Conservation (phyloP, 2,329 filamentous ascomycete genomes). For the Gnomoniopsis sp. region DNA sequence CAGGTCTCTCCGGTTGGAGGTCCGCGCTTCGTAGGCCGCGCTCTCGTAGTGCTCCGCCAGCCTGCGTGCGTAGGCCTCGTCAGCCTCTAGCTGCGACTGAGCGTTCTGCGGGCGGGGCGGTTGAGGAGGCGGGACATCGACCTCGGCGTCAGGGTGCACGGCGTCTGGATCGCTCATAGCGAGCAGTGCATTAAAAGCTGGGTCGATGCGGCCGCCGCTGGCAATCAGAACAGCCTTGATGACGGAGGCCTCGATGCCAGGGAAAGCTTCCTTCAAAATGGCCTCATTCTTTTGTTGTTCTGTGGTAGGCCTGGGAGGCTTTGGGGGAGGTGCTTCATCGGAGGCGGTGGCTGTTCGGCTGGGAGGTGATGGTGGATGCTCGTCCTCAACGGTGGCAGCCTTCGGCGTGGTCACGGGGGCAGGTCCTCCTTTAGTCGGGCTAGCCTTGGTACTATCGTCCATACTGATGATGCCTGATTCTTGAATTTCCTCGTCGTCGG, state of each 20-base stretch:
- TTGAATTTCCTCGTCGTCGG: conserved; percentile 68
- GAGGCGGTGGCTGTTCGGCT: conserved; percentile 24
- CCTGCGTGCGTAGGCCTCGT: conserved; percentile 88
- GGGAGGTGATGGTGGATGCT: conserved; percentile 14
- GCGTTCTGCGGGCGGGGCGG: conserved; percentile 44
- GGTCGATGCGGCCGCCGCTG: conserved; percentile 83
- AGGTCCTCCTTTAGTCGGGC: conserved; percentile 19
- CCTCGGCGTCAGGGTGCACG: conserved; percentile 62
- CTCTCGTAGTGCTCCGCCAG: conserved; percentile 87
- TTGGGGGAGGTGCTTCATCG: conserved; percentile 59
- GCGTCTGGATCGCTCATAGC: conserved; percentile 80
- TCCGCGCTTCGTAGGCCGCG: conserved; percentile 55
- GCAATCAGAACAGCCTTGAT: conserved; percentile 85
- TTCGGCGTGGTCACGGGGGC: conserved; percentile 25
- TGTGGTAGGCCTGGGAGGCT: conserved; percentile 79
- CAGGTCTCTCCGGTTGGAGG: conserved; percentile 38
- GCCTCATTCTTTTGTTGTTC: conserved; percentile 81
- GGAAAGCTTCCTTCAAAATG: conserved; percentile 92
- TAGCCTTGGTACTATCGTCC: conserved; percentile 31
- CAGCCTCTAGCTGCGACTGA: conserved; percentile 79
- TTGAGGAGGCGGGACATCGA: conserved; percentile 59
- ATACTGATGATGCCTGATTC: conserved; percentile 47
- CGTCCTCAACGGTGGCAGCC: conserved; percentile 13
- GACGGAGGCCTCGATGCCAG: conserved; percentile 72
- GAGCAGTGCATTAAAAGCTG: conserved; percentile 91